phyloP scores from a whole-genome alignment of 495 filamentous ascomycete genomes.

The Podospora bellae-mahoneyi region DNA sequence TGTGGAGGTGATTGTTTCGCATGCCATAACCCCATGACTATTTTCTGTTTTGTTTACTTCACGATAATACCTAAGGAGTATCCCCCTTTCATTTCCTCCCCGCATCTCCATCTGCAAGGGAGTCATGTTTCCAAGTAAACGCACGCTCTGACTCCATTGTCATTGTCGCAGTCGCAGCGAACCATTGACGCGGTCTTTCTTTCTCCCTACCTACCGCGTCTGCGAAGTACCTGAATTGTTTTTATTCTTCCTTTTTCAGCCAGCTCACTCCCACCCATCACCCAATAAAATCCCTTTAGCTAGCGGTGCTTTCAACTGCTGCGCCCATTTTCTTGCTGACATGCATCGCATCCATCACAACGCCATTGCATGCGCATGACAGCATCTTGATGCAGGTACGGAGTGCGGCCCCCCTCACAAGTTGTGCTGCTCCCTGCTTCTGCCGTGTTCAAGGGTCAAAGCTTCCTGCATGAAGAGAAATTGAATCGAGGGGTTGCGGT shows the following conservation, averaged over 20 bases:
- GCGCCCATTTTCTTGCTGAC: too few relatives aligned
- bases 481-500: neutral
- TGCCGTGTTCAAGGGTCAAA: neutral
- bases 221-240: neutral
- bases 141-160: neutral
- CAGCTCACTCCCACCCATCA: too few relatives aligned
- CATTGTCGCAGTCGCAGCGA: neutral
- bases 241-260: neutral
- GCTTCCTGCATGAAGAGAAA: neutral
- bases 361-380: too few relatives aligned
- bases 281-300: too few relatives aligned
- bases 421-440: too few relatives aligned
- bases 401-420: too few relatives aligned
- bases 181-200: neutral
- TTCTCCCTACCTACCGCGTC: neutral
- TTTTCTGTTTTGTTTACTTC: slow-evolving; percentile 7
- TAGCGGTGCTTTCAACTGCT: too few relatives aligned
- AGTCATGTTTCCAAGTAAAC: neutral
- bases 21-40: neutral
- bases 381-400: too few relatives aligned
- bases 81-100: neutral
- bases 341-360: too few relatives aligned
- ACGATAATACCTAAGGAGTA: neutral
- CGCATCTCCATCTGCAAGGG: neutral
- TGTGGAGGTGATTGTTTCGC: neutral